Evolutionary conservation across 2,329 filamentous ascomycete genomes (phyloP).

Genomic region (Penicillium sp.): DNA sequence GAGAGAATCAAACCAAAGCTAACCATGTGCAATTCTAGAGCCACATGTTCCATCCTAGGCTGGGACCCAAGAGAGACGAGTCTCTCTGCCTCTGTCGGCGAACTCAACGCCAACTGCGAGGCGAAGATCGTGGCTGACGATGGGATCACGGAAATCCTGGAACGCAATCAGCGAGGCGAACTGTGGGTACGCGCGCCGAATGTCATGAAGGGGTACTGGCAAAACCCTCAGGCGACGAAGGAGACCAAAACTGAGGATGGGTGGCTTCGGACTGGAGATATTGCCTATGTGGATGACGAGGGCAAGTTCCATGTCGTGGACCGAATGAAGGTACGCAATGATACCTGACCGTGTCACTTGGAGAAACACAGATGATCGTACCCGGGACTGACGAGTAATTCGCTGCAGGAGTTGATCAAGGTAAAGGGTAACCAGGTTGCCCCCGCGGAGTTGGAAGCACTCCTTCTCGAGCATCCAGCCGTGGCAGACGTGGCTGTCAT

Average conservation of each 20-base stretch:
- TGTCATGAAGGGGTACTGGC: slow-evolving; percentile 77
- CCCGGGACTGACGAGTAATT: background rate
- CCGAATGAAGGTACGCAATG: slow-evolving; percentile 64
- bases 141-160: slow-evolving; percentile 52
- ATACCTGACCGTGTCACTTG: background rate
- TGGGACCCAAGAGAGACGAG: slow-evolving; percentile 62
- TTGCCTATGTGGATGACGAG: slow-evolving; percentile 63
- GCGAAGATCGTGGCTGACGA: slow-evolving; percentile 65
- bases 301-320: slow-evolving; percentile 70
- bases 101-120: slow-evolving; percentile 69
- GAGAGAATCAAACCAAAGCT: background rate
- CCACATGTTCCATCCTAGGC: slow-evolving; percentile 69
- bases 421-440: slow-evolving; percentile 66
- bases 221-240: slow-evolving; percentile 67
- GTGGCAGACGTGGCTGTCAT: slow-evolving; percentile 71
- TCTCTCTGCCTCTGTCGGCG: slow-evolving; percentile 58
- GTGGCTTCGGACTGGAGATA: slow-evolving; percentile 74
- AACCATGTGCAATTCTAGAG: slow-evolving; percentile 33
- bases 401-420: slow-evolving; percentile 60
- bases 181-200: slow-evolving; percentile 74
- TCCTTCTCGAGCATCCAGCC: slow-evolving; percentile 58
- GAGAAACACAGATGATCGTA: slow-evolving; percentile 2
- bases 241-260: slow-evolving; percentile 65
- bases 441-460: slow-evolving; percentile 62
- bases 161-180: slow-evolving; percentile 64